Conservation (phyloP, 2,329 filamentous ascomycete species). For the Paraphaeosphaeria minitans region DNA sequence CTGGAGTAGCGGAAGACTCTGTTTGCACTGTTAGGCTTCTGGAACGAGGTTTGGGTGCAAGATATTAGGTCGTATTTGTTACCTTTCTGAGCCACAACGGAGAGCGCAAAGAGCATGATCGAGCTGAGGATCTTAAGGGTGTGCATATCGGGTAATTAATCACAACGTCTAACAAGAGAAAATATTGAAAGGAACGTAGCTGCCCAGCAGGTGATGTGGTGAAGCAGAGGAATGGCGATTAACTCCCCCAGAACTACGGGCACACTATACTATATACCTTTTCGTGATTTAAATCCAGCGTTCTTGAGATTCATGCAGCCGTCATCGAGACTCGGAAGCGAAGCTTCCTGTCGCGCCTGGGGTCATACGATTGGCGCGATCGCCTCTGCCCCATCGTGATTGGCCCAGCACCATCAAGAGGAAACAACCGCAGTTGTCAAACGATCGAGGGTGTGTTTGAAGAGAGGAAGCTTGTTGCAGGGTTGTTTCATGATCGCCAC, state of each 20-base stretch:
- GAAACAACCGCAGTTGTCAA: neutral
- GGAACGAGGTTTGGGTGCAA: neutral
- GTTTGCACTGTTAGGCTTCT: neutral
- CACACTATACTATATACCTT: neutral
- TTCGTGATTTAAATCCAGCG: neutral
- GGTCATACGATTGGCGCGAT: too few relatives aligned
- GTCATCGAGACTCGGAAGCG: slow-evolving; percentile 1
- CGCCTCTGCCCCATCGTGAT: neutral
- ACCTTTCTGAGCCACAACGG: neutral
- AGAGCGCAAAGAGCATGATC: neutral
- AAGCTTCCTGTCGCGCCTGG: slow-evolving; percentile 1
- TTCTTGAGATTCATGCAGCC: neutral
- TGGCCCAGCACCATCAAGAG: neutral
- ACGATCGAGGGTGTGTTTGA: neutral
- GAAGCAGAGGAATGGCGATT: neutral
- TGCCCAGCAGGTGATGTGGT: neutral
- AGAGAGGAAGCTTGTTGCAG: neutral
- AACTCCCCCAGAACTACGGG: neutral
- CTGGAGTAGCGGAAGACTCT: neutral
- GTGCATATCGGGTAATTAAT: neutral
- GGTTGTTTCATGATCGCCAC: slow-evolving; percentile 6
- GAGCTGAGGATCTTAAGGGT: neutral
- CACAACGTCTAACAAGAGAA: too few relatives aligned
- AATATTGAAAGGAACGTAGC: neutral
- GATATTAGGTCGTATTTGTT: neutral